Percentiles rank a stretch among this genome's conserved stretches.
Conservation (phyloP, 805 yeast species). For the Maudiozyma pseudohumilis region DNA sequence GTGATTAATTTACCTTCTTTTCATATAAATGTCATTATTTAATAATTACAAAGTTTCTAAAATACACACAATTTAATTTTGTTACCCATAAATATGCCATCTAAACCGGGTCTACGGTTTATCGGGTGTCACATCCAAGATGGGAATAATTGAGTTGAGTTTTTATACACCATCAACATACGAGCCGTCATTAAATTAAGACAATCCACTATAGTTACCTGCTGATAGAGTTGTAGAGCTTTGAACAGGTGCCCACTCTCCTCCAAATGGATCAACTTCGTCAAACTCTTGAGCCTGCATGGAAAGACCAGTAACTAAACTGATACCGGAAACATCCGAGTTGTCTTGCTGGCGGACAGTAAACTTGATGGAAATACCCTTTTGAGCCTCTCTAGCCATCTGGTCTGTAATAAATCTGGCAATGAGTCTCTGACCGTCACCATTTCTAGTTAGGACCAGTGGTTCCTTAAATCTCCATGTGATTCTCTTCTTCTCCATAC, state of each 20-base stretch:
- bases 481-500: slow-evolving; percentile 73
- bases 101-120: too few relatives aligned
- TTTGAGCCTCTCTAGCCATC: slow-evolving; percentile 56
- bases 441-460: slow-evolving; percentile 28
- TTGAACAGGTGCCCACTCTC: slow-evolving; percentile 28
- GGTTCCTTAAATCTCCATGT: slow-evolving; percentile 64
- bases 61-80: too few relatives aligned
- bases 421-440: slow-evolving; percentile 55
- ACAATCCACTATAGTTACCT: slow-evolving; percentile 30
- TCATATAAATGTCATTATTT: too few relatives aligned
- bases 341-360: slow-evolving; percentile 28
- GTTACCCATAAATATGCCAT: too few relatives aligned
- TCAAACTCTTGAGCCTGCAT: slow-evolving; percentile 31
- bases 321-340: slow-evolving; percentile 30
- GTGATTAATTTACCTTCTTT: too few relatives aligned
- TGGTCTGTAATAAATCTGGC: slow-evolving; percentile 80
- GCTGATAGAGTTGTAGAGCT: slow-evolving; percentile 30
- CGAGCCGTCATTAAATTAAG: slow-evolving; percentile 12
- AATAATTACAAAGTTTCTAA: too few relatives aligned
- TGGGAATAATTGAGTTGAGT: too few relatives aligned
- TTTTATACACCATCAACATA: too few relatives aligned
- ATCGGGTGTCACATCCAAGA: too few relatives aligned
- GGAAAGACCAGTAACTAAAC: slow-evolving; percentile 36
- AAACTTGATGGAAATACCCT: slow-evolving; percentile 67
- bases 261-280: slow-evolving; percentile 33